Evolutionary conservation across 2,329 filamentous ascomycete genomes (phyloP).

Genomic region (Aquanectria penicillioides): DNA sequence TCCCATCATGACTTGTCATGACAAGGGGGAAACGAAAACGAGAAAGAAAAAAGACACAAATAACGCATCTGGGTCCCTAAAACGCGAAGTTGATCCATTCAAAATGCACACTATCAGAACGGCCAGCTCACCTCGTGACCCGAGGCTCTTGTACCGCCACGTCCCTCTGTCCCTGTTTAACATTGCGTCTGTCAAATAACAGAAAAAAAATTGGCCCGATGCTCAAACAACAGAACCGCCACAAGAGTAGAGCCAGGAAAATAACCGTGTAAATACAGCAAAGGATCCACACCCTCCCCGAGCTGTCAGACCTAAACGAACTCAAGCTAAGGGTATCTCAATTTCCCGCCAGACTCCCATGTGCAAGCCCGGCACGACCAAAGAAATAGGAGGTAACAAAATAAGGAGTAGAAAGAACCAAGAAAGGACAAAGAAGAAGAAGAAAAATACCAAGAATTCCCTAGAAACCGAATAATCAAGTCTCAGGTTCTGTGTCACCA

Average conservation of each 20-base stretch:
- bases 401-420: neutral
- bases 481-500: constrained; percentile 23
- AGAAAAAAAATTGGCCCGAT: neutral
- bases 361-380: constrained; percentile 5
- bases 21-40: too few species aligned
- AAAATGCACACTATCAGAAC: constrained; percentile 3
- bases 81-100: neutral
- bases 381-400: neutral
- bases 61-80: too few species aligned
- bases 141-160: neutral
- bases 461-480: neutral
- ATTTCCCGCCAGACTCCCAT: constrained; percentile 5
- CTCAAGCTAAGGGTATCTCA: constrained; percentile 24
- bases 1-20: neutral
- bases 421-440: neutral
- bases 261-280: constrained; percentile 1
- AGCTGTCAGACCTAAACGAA: constrained; percentile 11
- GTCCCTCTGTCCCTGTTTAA: too few species aligned
- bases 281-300: constrained; percentile 1
- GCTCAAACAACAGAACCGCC: constrained; percentile 7
- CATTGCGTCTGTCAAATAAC: too few species aligned
- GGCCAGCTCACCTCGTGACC: neutral
- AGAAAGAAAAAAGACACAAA: too few species aligned
- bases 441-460: constrained; percentile 2
- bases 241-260: neutral